phyloP scores from a whole-genome alignment of 2,329 filamentous ascomycete species.

The Penicillium sp. region DNA sequence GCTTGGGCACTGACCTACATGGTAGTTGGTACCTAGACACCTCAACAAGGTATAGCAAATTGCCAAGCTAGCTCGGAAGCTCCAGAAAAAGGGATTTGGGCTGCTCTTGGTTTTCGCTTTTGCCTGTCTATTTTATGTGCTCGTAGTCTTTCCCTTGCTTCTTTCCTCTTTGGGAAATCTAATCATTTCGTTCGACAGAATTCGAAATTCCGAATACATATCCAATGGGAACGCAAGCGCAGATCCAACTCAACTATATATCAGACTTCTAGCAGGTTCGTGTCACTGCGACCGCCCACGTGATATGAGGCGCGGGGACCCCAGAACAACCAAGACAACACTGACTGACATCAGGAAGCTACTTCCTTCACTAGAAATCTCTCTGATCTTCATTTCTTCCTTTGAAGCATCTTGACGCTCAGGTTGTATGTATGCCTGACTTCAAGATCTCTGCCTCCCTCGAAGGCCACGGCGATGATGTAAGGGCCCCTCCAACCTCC shows the following conservation, averaged over 20 bases:
- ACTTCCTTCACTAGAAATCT: constrained; percentile 6
- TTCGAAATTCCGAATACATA: not conserved
- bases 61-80: not conserved
- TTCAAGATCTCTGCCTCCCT: constrained; percentile 93
- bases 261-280: constrained; percentile 28
- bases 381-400: constrained; percentile 2
- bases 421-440: constrained; percentile 57
- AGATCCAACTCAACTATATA: no score
- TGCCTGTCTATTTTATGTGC: not conserved
- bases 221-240: not conserved
- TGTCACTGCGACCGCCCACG: constrained; percentile 27
- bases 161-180: no score
- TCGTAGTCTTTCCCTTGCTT: not conserved
- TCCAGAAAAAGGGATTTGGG: no score
- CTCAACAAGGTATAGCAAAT: constrained; percentile 3
- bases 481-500: constrained; percentile 44
- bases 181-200: no score
- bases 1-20: constrained; percentile 1
- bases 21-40: not conserved
- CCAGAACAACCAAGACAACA: constrained; percentile 26
- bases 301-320: constrained; percentile 28
- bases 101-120: no score
- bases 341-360: constrained; percentile 4
- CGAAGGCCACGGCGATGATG: constrained; percentile 86
- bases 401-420: not conserved